phyloP scores from a whole-genome alignment of 2,329 filamentous ascomycete genomes.

The Clonostachys byssicola region DNA sequence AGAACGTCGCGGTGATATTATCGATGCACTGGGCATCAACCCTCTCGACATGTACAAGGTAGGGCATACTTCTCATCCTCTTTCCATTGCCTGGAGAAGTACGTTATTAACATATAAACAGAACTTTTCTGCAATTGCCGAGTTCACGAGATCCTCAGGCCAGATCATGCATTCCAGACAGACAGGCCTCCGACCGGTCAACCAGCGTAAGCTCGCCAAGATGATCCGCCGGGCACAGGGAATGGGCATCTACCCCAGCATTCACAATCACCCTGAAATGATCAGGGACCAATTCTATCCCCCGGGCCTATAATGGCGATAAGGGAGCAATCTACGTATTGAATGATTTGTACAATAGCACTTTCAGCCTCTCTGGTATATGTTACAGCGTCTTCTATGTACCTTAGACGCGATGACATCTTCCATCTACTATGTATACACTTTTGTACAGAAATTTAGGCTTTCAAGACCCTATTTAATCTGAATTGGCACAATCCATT shows the following conservation, averaged over 20 bases:
- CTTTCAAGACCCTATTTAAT: conserved; percentile 40
- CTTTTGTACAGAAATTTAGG: conserved; percentile 23
- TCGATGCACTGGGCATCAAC: conserved; percentile 76
- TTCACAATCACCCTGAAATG: conserved; percentile 84
- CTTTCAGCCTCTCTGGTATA: conserved; percentile 13
- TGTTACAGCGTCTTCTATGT: conserved; percentile 10
- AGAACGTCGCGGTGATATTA: conserved; percentile 62
- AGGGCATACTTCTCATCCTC: conserved; percentile 15
- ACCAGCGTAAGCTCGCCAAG: conserved; percentile 91
- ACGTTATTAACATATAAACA: conserved; percentile 26
- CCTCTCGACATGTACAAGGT: conserved; percentile 88
- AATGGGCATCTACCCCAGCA: conserved; percentile 85
- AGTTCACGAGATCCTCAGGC: conserved; percentile 81
- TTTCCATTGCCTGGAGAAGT: neutral
- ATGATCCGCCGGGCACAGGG: conserved; percentile 86
- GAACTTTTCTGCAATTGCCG: conserved; percentile 91
- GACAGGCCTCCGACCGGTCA: conserved; percentile 80
- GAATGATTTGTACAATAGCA: conserved; percentile 26
- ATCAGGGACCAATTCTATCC: conserved; percentile 40
- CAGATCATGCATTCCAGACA: conserved; percentile 73
- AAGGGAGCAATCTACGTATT: conserved; percentile 1
- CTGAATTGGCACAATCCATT: conserved; percentile 44
- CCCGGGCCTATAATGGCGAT: too few relatives aligned
- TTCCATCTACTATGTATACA: conserved; percentile 18
- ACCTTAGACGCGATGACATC: too few relatives aligned